Percentiles rank a stretch among this genome's conserved stretches.
phyloP scores from a whole-genome alignment of 305 asterid genomes.

The Fraxinus ornus region DNA sequence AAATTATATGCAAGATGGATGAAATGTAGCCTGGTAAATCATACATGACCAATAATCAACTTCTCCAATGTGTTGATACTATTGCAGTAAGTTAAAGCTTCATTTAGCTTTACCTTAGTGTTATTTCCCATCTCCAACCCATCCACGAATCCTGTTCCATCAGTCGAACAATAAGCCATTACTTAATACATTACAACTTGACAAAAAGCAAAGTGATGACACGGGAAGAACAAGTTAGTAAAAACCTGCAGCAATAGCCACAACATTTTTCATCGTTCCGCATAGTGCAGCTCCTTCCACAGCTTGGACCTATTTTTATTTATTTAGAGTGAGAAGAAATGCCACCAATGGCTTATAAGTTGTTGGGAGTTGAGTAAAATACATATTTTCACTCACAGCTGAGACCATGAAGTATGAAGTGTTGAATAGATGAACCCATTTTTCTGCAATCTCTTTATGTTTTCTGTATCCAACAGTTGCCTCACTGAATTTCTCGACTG shows the following conservation, averaged over 20 bases:
- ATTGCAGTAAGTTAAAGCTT: neutral
- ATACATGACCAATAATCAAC: neutral
- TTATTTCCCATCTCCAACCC: constrained; percentile 96
- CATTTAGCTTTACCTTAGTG: constrained; percentile 57
- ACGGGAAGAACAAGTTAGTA: neutral
- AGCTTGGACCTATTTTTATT: constrained; percentile 67
- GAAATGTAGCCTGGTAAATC: constrained; percentile 38
- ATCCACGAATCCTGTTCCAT: constrained; percentile 58
- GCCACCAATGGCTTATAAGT: neutral
- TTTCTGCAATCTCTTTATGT: constrained; percentile 68
- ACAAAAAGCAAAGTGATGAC: neutral
- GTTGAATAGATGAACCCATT: constrained; percentile 82
- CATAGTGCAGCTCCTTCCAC: constrained; percentile 93
- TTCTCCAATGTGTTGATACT: neutral
- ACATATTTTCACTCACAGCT: constrained; percentile 54
- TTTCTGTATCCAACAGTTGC: constrained; percentile 83
- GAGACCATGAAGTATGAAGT: constrained; percentile 77
- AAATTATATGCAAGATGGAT: too few relatives aligned
- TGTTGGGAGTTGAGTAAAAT: neutral
- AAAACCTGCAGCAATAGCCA: constrained; percentile 81
- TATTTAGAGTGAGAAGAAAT: constrained; percentile 2
- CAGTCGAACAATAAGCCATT: neutral
- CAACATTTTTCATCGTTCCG: constrained; percentile 82
- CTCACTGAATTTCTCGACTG: constrained; percentile 87
- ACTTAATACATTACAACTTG: neutral